phyloP scores from a whole-genome alignment of 2,329 filamentous ascomycete species.

The Colletotrichum sp. region DNA sequence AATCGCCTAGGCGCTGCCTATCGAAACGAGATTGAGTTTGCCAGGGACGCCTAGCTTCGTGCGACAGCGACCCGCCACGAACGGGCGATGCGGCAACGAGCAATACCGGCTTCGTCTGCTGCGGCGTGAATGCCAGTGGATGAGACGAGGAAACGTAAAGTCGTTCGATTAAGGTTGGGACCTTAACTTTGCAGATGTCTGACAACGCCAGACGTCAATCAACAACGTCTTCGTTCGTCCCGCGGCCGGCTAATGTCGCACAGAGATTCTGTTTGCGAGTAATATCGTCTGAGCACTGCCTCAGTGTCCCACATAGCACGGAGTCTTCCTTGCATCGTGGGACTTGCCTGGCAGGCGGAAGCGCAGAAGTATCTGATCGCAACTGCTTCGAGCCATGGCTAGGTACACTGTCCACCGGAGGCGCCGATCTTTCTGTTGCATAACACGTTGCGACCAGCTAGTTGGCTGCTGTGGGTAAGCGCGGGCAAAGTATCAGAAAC shows the following conservation, averaged over 20 bases:
- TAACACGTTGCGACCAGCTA: not conserved
- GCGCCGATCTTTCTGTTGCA: not conserved
- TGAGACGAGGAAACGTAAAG: not conserved
- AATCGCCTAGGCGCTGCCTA: constrained; percentile 3
- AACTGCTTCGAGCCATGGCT: not conserved
- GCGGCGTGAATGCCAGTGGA: not conserved
- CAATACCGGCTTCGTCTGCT: not conserved
- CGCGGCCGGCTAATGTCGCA: not conserved
- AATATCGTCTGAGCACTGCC: not conserved
- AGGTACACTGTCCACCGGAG: not conserved
- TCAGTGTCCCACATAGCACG: not conserved
- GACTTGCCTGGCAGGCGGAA: not conserved
- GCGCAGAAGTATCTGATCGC: not conserved
- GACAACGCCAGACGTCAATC: not conserved
- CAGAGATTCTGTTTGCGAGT: not conserved
- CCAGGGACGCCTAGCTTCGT: constrained; percentile 8
- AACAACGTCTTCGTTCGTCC: not conserved
- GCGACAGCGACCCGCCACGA: not conserved
- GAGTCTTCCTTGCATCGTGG: not conserved
- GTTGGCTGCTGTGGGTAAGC: not conserved
- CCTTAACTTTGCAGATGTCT: not conserved
- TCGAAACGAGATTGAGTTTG: constrained; percentile 21
- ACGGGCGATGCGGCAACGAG: not conserved
- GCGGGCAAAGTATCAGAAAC: not conserved
- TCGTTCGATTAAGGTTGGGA: constrained; percentile 17